Conservation (phyloP, 2,329 filamentous ascomycete species). For the Alternaria dauci region DNA sequence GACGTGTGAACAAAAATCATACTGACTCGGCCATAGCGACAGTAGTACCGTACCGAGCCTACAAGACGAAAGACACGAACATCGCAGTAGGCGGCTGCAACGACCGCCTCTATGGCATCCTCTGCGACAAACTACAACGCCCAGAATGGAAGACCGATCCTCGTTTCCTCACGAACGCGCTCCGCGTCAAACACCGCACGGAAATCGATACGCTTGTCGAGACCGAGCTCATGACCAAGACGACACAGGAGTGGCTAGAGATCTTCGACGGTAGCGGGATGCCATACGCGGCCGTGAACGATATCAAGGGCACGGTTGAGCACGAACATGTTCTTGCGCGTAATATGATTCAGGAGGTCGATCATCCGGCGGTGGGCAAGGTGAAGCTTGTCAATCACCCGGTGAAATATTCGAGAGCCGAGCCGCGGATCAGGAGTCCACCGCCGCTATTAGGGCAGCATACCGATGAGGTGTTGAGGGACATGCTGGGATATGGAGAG, state of each 20-base stretch:
- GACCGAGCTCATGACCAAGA: slow-evolving; percentile 73
- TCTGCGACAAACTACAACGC: slow-evolving; percentile 65
- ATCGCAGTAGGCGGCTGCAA: slow-evolving; percentile 71
- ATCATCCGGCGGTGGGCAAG: slow-evolving; percentile 81
- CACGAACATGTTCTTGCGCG: slow-evolving; percentile 82
- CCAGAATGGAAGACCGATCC: slow-evolving; percentile 66
- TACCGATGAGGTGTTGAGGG: slow-evolving; percentile 45
- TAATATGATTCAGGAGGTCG: slow-evolving; percentile 86
- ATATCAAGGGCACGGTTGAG: slow-evolving; percentile 82
- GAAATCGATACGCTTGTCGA: slow-evolving; percentile 83
- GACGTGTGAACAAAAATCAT: not conserved
- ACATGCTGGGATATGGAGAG: slow-evolving; percentile 39
- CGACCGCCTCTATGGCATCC: slow-evolving; percentile 67
- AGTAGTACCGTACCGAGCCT: slow-evolving; percentile 93
- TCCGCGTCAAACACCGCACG: slow-evolving; percentile 72
- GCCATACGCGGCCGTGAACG: slow-evolving; percentile 93
- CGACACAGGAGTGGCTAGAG: slow-evolving; percentile 86
- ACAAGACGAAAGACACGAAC: slow-evolving; percentile 68
- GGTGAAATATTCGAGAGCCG: slow-evolving; percentile 87
- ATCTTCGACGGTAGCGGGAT: slow-evolving; percentile 89
- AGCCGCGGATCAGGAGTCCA: slow-evolving; percentile 75
- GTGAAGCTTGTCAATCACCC: slow-evolving; percentile 92
- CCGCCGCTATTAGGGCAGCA: slow-evolving; percentile 77
- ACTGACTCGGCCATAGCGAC: slow-evolving; percentile 63
- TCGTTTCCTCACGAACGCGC: slow-evolving; percentile 66